Percentiles rank a stretch among this genome's conserved stretches.
These are phyloP conservation scores for Zygosaccharomyces rouxii DNA, from an alignment of 805 yeast species.

Conservation along the genomic window DNA sequence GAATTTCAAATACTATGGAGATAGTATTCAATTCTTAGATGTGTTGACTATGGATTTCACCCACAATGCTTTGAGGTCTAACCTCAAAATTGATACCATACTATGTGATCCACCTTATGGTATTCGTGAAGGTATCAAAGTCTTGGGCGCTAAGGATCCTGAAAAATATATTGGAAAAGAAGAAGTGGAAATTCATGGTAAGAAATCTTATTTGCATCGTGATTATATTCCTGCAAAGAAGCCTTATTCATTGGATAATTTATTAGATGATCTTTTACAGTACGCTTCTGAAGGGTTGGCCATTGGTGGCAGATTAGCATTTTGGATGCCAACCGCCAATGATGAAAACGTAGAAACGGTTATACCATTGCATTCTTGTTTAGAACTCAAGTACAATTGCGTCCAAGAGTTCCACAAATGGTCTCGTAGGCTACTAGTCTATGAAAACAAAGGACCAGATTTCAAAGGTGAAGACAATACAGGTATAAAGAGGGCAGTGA, in stretches of 20 bases:
- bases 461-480: conserved; percentile 48
- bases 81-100: conserved; percentile 67
- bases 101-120: conserved; percentile 98
- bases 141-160: conserved; percentile 76
- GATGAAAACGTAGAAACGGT: conserved; percentile 66
- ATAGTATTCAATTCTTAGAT: conserved; percentile 58
- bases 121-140: conserved; percentile 90
- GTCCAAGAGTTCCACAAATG: conserved; percentile 90
- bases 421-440: conserved; percentile 83
- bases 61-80: conserved; percentile 68
- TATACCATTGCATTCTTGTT: conserved; percentile 72
- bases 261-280: conserved; percentile 70
- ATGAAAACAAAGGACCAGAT: conserved; percentile 58
- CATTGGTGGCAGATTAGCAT: conserved; percentile 73
- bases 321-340: conserved; percentile 98
- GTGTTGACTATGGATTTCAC: conserved; percentile 92
- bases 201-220: conserved; percentile 65
- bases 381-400: conserved; percentile 67
- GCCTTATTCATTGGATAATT: conserved; percentile 72
- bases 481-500: conserved; percentile 42
- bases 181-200: conserved; percentile 68
- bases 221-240: conserved; percentile 92
- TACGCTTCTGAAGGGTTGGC: conserved; percentile 73
- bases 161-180: conserved; percentile 70
- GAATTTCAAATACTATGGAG: conserved; percentile 73